Conservation (phyloP, 768 basidiomycete genomes). For the Boletus rufocinnamomeus region DNA sequence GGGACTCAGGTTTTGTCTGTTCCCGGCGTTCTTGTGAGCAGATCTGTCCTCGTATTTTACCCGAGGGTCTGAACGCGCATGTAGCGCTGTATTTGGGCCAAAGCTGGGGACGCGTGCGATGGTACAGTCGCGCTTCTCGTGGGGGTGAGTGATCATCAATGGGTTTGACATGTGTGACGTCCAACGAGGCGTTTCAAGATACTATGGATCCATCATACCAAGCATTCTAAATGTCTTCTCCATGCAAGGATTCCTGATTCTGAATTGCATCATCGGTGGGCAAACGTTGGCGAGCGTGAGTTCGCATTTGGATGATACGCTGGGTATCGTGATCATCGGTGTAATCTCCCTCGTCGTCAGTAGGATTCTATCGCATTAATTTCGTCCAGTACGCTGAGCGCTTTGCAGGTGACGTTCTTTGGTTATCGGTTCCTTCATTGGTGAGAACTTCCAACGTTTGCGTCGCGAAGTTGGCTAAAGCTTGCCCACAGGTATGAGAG, state of each 20-base stretch:
- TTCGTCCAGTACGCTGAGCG: not conserved
- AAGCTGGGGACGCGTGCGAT: conserved; percentile 59
- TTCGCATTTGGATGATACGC: conserved; percentile 29
- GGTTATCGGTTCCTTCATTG: conserved; percentile 63
- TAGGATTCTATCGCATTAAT: not conserved
- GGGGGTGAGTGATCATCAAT: conserved; percentile 40
- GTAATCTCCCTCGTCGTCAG: conserved; percentile 35
- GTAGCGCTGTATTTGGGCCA: conserved; percentile 53
- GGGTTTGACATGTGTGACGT: conserved; percentile 8
- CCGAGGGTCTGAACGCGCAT: not conserved
- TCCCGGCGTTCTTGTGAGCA: conserved; percentile 43
- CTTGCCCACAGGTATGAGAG: conserved; percentile 61
- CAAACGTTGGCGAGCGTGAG: conserved; percentile 57
- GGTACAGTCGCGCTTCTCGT: conserved; percentile 55
- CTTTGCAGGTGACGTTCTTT: conserved; percentile 56
- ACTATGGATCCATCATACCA: conserved; percentile 41
- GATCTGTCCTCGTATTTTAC: not conserved
- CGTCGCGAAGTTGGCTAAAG: not conserved
- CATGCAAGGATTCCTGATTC: conserved; percentile 56
- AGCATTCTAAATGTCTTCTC: conserved; percentile 51
- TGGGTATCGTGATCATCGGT: conserved; percentile 37
- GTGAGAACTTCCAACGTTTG: conserved; percentile 33
- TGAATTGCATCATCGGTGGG: conserved; percentile 64
- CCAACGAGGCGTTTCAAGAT: conserved; percentile 30
- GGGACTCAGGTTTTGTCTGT: conserved; percentile 30